phyloP scores from a whole-genome alignment of 208 protist genomes.

The Crithidia mellificae region DNA sequence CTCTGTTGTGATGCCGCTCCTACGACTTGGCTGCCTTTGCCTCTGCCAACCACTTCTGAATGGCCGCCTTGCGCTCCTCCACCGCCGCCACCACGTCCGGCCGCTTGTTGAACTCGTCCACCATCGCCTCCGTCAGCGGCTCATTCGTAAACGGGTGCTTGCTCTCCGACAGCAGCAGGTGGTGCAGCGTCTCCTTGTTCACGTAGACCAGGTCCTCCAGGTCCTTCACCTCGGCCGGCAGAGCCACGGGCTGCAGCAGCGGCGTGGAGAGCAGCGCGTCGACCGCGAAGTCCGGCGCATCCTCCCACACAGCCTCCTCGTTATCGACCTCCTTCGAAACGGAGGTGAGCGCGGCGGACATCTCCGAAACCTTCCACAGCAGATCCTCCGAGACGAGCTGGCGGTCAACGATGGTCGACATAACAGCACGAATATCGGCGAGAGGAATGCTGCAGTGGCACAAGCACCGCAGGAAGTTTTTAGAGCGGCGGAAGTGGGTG shows the following conservation, averaged over 20 bases:
- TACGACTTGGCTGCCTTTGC: constrained; percentile 34
- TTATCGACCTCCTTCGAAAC: constrained; percentile 62
- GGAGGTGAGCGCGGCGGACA: constrained; percentile 46
- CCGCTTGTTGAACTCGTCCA: constrained; percentile 77
- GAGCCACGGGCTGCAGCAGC: constrained; percentile 74
- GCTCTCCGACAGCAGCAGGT: constrained; percentile 81
- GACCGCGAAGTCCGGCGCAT: constrained; percentile 85
- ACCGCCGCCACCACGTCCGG: constrained; percentile 61
- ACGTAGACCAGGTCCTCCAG: constrained; percentile 76
- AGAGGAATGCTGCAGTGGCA: constrained; percentile 81
- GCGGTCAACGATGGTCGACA: constrained; percentile 62
- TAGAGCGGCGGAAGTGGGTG: constrained; percentile 68
- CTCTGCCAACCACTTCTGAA: constrained; percentile 63
- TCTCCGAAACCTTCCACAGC: constrained; percentile 64
- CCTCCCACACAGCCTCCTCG: constrained; percentile 83
- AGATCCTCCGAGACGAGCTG: constrained; percentile 69
- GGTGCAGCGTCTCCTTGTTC: constrained; percentile 85
- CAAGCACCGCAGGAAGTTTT: constrained; percentile 74
- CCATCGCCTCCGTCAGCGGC: constrained; percentile 83
- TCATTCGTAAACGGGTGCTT: constrained; percentile 92
- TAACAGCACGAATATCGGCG: constrained; percentile 52
- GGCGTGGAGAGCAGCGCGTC: constrained; percentile 83
- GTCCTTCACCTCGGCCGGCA: constrained; percentile 85
- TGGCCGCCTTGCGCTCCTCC: constrained; percentile 52
- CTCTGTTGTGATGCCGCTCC: no score